These are phyloP conservation scores for Eragrostis nindensis DNA, from an alignment of 176 grass and related monocot genomes.

Conservation along the genomic window DNA sequence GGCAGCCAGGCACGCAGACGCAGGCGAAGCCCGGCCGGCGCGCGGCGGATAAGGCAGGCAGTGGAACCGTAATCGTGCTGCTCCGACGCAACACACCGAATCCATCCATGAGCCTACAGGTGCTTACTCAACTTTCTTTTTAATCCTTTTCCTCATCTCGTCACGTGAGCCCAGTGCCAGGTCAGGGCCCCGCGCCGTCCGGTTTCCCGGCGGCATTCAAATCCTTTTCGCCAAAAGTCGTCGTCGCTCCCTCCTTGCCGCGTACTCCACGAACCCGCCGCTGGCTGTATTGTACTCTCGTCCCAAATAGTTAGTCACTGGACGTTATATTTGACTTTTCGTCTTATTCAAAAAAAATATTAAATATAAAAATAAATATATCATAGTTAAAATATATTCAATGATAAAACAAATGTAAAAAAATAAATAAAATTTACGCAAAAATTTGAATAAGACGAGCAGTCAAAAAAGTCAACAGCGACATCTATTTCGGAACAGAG, in stretches of 20 bases:
- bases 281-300: too few species aligned
- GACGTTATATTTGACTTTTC: too few species aligned
- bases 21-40: background rate
- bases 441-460: too few species aligned
- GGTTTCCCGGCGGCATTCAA: background rate
- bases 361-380: too few species aligned
- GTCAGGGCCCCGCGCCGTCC: constrained; percentile 16
- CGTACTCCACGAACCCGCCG: constrained; percentile 1
- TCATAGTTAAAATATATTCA: too few species aligned
- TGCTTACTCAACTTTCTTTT: background rate
- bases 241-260: background rate
- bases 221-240: constrained; percentile 12
- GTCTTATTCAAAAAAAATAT: too few species aligned
- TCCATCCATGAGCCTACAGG: constrained; percentile 16
- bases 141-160: background rate
- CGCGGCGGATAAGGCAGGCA: background rate
- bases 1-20: constrained; percentile 15
- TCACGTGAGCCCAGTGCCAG: constrained; percentile 24
- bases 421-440: too few species aligned
- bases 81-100: background rate
- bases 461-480: too few species aligned
- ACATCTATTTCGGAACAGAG: too few species aligned
- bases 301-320: too few species aligned
- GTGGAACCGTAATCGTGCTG: background rate
- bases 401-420: too few species aligned